Conservation (phyloP, 2,329 filamentous ascomycete genomes). For the Colletotrichum caudatum region DNA sequence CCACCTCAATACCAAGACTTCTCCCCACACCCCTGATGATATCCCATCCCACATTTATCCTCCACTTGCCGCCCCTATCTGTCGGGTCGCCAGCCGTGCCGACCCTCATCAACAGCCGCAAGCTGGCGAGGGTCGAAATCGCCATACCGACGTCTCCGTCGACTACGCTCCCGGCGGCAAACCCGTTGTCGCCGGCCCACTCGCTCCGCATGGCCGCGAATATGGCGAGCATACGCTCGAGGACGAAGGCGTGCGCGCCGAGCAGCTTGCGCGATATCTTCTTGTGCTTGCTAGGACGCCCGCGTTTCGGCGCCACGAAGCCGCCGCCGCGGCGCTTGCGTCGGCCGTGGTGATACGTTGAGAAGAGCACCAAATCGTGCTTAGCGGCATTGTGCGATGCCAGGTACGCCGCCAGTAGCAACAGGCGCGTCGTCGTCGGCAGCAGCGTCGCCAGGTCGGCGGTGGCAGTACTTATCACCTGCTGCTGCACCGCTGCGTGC, state of each 20-base stretch:
- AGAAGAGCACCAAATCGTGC: constrained; percentile 82
- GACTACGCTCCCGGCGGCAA: constrained; percentile 54
- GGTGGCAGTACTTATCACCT: constrained; percentile 13
- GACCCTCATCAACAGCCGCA: constrained; percentile 76
- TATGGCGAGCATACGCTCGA: constrained; percentile 84
- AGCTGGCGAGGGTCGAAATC: constrained; percentile 78
- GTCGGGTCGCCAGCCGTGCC: constrained; percentile 72
- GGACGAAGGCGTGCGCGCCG: constrained; percentile 79
- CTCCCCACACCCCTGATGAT: constrained; percentile 77
- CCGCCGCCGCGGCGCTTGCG: constrained; percentile 64
- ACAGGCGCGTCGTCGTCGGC: constrained; percentile 78
- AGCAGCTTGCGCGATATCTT: constrained; percentile 83
- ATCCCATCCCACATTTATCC: constrained; percentile 84
- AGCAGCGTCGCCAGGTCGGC: constrained; percentile 67
- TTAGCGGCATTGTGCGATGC: constrained; percentile 82
- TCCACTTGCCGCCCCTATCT: constrained; percentile 79
- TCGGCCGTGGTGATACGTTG: constrained; percentile 71
- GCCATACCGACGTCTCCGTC: constrained; percentile 72
- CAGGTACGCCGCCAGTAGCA: constrained; percentile 83
- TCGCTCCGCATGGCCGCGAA: constrained; percentile 74
- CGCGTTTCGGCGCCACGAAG: constrained; percentile 48
- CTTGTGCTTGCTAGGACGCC: constrained; percentile 65
- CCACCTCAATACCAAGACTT: constrained; percentile 81
- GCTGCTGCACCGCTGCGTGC: constrained; percentile 4
- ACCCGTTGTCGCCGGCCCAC: constrained; percentile 57